Conservation (phyloP, 176 grass and related monocot genomes). For the Rhynchospora breviuscula region DNA sequence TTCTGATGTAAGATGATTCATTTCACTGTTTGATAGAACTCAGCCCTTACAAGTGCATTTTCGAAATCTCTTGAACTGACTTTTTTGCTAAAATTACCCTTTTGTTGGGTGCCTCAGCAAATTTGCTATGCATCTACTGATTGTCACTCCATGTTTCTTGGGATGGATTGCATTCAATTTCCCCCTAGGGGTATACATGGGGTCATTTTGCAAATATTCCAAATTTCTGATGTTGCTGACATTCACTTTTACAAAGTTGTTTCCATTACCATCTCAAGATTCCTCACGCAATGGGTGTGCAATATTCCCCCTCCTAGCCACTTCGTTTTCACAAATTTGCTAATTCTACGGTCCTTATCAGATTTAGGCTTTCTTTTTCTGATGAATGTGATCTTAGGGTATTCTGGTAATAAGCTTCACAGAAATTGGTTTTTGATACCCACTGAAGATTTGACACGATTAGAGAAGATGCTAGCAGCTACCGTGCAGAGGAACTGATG, state of each 20-base stretch:
- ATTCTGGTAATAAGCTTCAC: neutral
- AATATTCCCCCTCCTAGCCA: neutral
- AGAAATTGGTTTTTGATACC: neutral
- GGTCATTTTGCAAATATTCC: neutral
- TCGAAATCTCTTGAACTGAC: neutral
- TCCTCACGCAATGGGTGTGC: neutral
- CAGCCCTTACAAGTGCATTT: neutral
- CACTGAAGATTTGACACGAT: neutral
- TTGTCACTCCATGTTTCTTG: neutral
- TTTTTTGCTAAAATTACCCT: neutral
- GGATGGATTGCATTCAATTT: neutral
- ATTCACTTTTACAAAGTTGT: neutral
- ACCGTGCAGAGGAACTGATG: neutral
- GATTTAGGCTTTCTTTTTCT: neutral
- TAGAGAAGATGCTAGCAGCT: neutral
- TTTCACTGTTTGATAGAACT: neutral
- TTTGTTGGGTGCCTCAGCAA: neutral
- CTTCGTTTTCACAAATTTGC: neutral
- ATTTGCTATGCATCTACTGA: neutral
- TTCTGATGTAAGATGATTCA: neutral
- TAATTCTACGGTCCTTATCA: neutral
- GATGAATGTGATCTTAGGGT: neutral
- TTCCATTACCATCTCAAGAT: neutral
- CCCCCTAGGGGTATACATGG: neutral
- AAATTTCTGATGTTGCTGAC: neutral